phyloP scores from a whole-genome alignment of 2,329 filamentous ascomycete species.

The Ascocoryne sarcoides region DNA sequence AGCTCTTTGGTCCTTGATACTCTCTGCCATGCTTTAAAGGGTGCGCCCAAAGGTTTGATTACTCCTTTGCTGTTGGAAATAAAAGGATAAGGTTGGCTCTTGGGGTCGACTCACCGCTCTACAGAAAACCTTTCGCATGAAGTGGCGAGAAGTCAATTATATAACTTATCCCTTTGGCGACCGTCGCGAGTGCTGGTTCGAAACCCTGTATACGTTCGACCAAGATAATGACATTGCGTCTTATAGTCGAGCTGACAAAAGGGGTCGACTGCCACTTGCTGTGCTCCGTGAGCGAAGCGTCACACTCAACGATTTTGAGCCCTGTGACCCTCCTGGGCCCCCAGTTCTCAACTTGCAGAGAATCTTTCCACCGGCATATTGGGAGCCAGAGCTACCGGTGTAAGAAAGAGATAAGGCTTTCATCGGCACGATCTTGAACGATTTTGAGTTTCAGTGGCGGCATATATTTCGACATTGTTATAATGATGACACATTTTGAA shows the following conservation, averaged over 20 bases:
- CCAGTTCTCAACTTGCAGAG: not conserved
- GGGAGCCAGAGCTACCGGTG: conserved; percentile 1
- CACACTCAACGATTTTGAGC: not conserved
- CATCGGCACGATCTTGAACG: conserved; percentile 5
- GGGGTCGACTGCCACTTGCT: not conserved
- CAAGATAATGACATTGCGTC: not conserved
- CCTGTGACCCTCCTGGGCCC: not conserved
- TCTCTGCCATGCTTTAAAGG: too few species aligned
- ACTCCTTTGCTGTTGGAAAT: too few species aligned
- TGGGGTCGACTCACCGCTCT: too few species aligned
- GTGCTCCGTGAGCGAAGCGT: not conserved
- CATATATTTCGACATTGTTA: conserved; percentile 11
- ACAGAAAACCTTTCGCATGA: too few species aligned
- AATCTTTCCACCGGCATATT: conserved; percentile 5
- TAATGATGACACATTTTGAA: conserved; percentile 7
- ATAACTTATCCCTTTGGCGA: not conserved
- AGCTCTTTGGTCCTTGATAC: too few species aligned
- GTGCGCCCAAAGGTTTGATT: too few species aligned
- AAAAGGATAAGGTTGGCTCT: too few species aligned
- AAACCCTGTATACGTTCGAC: not conserved
- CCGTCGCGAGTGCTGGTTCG: not conserved
- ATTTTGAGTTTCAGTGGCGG: conserved; percentile 12
- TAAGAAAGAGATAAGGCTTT: conserved; percentile 5
- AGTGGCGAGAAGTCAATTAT: not conserved
- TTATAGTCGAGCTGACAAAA: not conserved